A percentile compares a stretch with the other conserved stretches of the same genome.
phyloP scores from a whole-genome alignment of 2,329 filamentous ascomycete genomes.

The Plenodomus tracheiphilus region DNA sequence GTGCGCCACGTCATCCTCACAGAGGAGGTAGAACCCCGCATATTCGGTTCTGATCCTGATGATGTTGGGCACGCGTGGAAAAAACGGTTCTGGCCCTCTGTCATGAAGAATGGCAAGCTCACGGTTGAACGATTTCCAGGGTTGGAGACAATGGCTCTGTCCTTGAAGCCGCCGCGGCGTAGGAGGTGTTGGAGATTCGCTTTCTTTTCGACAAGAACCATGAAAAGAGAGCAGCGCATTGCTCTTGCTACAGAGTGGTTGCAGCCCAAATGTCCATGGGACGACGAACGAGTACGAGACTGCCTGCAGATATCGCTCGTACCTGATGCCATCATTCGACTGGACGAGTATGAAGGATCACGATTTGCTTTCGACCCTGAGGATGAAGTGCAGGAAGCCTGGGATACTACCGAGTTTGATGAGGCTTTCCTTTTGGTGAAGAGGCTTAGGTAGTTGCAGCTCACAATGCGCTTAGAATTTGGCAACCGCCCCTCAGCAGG shows the following conservation, averaged over 20 bases:
- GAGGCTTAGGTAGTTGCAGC: background rate
- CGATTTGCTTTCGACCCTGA: constrained; percentile 21
- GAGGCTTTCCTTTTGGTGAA: constrained; percentile 25
- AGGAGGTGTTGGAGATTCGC: constrained; percentile 25
- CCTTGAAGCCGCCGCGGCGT: constrained; percentile 21
- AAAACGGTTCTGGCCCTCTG: constrained; percentile 31
- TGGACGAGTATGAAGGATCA: constrained; percentile 23
- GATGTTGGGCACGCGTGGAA: constrained; percentile 34
- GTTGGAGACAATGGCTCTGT: constrained; percentile 27
- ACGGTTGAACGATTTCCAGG: constrained; percentile 27
- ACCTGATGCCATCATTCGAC: constrained; percentile 10
- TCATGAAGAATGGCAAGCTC: constrained; percentile 19
- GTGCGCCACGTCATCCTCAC: constrained; percentile 26
- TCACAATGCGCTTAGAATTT: background rate
- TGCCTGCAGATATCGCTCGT: constrained; percentile 33
- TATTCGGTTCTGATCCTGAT: constrained; percentile 26
- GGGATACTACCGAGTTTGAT: constrained; percentile 31
- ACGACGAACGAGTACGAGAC: constrained; percentile 21
- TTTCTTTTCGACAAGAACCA: constrained; percentile 28
- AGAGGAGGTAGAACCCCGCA: constrained; percentile 21
- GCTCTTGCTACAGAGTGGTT: constrained; percentile 32
- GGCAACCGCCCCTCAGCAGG: background rate
- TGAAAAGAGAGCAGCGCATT: constrained; percentile 31
- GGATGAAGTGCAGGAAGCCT: constrained; percentile 25
- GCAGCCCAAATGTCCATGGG: constrained; percentile 22